Percentiles rank a stretch among this genome's conserved stretches.
Evolutionary conservation across 495 filamentous ascomycete genomes (phyloP).

Genomic region (Penicillium turbatum): DNA sequence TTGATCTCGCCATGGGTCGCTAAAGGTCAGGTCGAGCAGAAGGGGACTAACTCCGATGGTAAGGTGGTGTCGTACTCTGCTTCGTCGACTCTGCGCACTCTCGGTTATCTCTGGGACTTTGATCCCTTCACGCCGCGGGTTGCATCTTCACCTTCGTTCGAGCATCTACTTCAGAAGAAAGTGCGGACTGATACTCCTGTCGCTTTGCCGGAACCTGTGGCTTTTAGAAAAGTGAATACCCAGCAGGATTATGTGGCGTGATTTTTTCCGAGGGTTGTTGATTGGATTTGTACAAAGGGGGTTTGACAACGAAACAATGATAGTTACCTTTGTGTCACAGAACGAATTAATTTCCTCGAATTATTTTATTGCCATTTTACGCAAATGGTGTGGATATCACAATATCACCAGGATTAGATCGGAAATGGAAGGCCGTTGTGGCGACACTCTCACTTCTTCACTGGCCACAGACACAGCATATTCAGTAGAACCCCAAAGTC

Average conservation of each 20-base stretch:
- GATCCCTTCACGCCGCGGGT: slow-evolving; percentile 42
- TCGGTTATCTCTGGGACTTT: slow-evolving; percentile 46
- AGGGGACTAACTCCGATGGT: slow-evolving; percentile 34
- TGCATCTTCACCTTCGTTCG: slow-evolving; percentile 35
- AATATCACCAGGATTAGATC: background rate
- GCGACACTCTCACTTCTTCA: background rate
- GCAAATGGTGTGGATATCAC: too few species aligned
- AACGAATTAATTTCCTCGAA: too few species aligned
- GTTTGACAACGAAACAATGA: background rate
- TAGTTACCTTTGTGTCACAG: background rate
- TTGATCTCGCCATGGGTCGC: slow-evolving; percentile 47
- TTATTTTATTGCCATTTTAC: too few species aligned
- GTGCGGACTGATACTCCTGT: slow-evolving; percentile 22
- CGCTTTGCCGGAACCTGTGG: slow-evolving; percentile 18
- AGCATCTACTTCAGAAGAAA: slow-evolving; percentile 32
- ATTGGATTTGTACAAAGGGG: too few species aligned
- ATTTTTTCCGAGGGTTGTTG: background rate
- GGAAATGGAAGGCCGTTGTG: background rate
- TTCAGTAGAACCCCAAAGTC: background rate
- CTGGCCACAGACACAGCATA: background rate
- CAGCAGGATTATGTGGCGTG: too few species aligned
- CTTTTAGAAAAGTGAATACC: slow-evolving; percentile 10
- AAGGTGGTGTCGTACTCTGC: slow-evolving; percentile 36
- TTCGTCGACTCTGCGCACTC: slow-evolving; percentile 36
- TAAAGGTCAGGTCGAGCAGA: slow-evolving; percentile 45